Conservation (phyloP, 139 green algal genomes). For the Microglena sp. region DNA sequence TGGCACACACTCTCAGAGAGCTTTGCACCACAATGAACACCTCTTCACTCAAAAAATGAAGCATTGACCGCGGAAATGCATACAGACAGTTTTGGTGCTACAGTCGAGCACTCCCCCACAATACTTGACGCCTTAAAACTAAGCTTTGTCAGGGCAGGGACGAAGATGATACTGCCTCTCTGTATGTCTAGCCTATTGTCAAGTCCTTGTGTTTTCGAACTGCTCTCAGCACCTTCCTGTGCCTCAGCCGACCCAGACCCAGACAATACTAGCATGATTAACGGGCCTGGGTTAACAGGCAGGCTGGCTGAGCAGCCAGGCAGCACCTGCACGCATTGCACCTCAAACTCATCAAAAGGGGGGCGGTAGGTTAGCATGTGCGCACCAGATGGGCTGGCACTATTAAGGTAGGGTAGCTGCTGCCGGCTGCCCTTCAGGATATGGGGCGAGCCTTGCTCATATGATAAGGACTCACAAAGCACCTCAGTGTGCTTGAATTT, state of each 20-base stretch:
- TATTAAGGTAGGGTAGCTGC: not conserved
- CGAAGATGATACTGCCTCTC: constrained; percentile 34
- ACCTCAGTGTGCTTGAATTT: constrained; percentile 80
- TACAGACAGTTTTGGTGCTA: too few species aligned
- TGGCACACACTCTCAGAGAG: too few species aligned
- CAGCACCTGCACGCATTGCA: constrained; percentile 33
- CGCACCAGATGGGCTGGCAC: constrained; percentile 21
- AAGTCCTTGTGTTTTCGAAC: not conserved
- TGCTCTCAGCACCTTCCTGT: not conserved
- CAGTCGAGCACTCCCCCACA: too few species aligned
- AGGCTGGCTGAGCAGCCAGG: constrained; percentile 11
- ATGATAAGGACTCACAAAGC: constrained; percentile 85
- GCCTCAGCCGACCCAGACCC: constrained; percentile 15
- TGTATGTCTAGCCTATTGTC: not conserved
- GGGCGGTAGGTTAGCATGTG: constrained; percentile 65
- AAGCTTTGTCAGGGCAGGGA: constrained; percentile 35
- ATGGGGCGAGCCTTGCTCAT: constrained; percentile 39
- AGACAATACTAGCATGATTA: constrained; percentile 37
- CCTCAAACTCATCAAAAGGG: constrained; percentile 87
- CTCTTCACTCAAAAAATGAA: too few species aligned
- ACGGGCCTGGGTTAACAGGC: constrained; percentile 31
- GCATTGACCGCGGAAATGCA: too few species aligned
- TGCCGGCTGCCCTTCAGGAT: not conserved
- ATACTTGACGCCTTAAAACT: too few species aligned
- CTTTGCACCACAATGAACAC: too few species aligned